phyloP scores from a whole-genome alignment of 768 basidiomycete genomes.

The Tremella fuciformis region DNA sequence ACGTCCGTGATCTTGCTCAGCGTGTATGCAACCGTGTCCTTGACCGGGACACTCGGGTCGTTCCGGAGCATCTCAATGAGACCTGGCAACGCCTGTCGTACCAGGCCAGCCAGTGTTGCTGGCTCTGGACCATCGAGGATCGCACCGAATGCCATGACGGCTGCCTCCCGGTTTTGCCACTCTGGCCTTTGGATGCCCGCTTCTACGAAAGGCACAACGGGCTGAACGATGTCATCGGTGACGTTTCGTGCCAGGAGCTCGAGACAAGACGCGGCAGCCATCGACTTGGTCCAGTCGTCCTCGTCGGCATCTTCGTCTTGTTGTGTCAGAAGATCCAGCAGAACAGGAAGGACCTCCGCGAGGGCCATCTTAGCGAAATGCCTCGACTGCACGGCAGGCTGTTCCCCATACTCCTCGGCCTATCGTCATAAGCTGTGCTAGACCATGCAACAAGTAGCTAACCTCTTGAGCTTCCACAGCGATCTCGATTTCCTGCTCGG shows the following conservation, averaged over 20 bases:
- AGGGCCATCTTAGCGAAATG: conserved; percentile 92
- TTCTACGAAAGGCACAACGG: conserved; percentile 97
- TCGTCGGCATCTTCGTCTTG: conserved; percentile 98
- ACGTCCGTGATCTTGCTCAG: conserved; percentile 91
- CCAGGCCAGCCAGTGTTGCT: conserved; percentile 77
- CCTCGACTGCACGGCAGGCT: conserved; percentile 76
- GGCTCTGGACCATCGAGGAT: conserved; percentile 97
- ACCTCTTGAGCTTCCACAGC: conserved; percentile 89
- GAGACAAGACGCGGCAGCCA: conserved; percentile 93
- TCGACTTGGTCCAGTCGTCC: conserved; percentile 97
- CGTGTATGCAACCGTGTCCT: conserved; percentile 98
- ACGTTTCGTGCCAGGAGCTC: conserved; percentile 84
- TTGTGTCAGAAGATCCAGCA: conserved; percentile 78
- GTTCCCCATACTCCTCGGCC: conserved; percentile 77
- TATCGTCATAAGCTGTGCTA: conserved; percentile 46
- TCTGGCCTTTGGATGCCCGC: conserved; percentile 85
- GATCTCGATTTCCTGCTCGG: conserved; percentile 93
- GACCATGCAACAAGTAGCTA: not conserved
- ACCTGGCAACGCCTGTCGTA: conserved; percentile 87
- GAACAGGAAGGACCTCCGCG: conserved; percentile 89
- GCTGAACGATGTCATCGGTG: conserved; percentile 81
- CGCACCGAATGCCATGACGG: conserved; percentile 96
- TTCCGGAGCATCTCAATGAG: conserved; percentile 88
- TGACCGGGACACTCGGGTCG: conserved; percentile 78
- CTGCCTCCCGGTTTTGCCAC: conserved; percentile 95